Evolutionary conservation across 1,284 basidiomycete genomes (phyloP), one percentile per base, ranked within the genome.

Genomic region (Trichosporon sp.): DNA sequence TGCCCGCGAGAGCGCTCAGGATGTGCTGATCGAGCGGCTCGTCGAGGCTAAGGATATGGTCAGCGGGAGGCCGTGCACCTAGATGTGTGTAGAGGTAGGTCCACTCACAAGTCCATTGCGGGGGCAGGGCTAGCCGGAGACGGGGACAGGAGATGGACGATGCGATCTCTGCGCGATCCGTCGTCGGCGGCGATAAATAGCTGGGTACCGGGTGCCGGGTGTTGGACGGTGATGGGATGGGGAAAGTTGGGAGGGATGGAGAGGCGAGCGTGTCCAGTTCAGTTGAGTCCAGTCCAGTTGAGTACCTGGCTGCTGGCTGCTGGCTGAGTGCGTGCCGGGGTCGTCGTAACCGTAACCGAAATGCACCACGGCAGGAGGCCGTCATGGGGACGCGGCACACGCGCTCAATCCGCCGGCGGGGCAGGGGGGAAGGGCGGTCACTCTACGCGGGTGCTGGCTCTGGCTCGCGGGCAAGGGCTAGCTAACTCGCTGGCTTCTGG

Each of bases 11-110:
- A 31, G 76, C 70, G 16, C 70, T 72, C 36, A 78, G 70, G 59
- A 81, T 80, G 60, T 77, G 73, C 31, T 77, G 69, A 56, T 80
- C 76, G 32, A 80, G 73, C 1, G 74, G 73, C 56, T 76, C 74
- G 62, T 81, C 79, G 37, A 81, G 76, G 63, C 79, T 80, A 64
- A 7, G 25, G 62, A 57, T 27, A 21, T 16, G 27, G 27, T 29
- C n/a, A n/a, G 49, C 25, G 13, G 34, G 13, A 37, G 3, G 16
- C 40, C 44, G n/a, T 16, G 19, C 16, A n/a, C n/a, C n/a, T n/a
- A n/a, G n/a, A n/a, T n/a, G n/a, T n/a, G n/a, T n/a, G n/a, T n/a
- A n/a, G n/a, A n/a, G n/a, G n/a, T n/a, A n/a, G n/a, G n/a, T n/a
- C n/a, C n/a, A n/a, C 70, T 60, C 46, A 76, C 76, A 65, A 73